These are phyloP conservation scores for Colletotrichum liaoningense DNA, from an alignment of 2,329 filamentous ascomycete species.

Conservation along the genomic window DNA sequence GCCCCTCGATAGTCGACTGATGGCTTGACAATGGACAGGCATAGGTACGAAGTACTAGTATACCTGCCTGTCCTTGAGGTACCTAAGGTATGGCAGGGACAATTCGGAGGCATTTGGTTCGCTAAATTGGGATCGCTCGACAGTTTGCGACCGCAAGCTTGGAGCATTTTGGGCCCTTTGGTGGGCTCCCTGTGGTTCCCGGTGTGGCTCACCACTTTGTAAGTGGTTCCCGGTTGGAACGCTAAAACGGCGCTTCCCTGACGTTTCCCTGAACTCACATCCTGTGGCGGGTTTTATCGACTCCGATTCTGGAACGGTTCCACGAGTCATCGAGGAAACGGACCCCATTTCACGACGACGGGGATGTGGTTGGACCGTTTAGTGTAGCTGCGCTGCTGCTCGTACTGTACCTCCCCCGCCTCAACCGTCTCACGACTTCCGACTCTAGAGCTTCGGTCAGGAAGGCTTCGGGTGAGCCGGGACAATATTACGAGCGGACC, in stretches of 20 bases:
- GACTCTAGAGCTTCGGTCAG: too few relatives aligned
- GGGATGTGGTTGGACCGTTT: not conserved
- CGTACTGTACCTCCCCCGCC: not conserved
- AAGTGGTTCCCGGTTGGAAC: not conserved
- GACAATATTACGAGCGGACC: not conserved
- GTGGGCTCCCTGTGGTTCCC: not conserved
- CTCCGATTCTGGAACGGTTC: slow-evolving; percentile 33
- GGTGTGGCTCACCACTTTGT: not conserved
- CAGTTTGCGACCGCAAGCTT: not conserved
- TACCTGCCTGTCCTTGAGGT: too few relatives aligned
- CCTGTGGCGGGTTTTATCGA: slow-evolving; percentile 12
- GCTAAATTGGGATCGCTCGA: not conserved
- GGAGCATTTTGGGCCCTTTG: not conserved
- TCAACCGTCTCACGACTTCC: not conserved
- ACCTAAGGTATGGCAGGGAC: not conserved
- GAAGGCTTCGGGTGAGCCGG: not conserved
- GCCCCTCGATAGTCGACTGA: not conserved
- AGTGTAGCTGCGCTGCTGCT: not conserved
- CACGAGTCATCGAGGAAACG: slow-evolving; percentile 31
- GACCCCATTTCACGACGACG: slow-evolving; percentile 4
- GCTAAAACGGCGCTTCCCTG: not conserved
- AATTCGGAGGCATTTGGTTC: not conserved
- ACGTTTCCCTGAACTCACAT: slow-evolving; percentile 18
- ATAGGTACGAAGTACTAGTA: too few relatives aligned
- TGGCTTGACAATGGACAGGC: not conserved